Evolutionary conservation across 805 yeast genomes (phyloP).

Genomic region (Ogataea trehalophila): DNA sequence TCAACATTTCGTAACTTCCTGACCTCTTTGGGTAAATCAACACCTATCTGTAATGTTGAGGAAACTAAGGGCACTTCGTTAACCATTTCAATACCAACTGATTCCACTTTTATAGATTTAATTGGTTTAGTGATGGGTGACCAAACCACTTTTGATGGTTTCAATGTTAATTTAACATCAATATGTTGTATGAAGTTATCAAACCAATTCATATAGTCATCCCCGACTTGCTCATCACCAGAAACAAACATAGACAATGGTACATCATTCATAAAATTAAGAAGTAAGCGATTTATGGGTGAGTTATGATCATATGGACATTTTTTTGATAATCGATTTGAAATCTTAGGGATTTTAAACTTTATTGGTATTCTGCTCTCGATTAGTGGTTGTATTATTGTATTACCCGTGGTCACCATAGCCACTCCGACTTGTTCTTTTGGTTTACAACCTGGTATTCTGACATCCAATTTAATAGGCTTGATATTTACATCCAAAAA

Average conservation of each 20-base stretch:
- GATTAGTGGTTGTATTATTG: background rate
- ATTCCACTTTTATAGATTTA: slow-evolving; percentile 1
- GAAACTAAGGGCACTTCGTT: slow-evolving; percentile 6
- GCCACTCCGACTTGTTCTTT: background rate
- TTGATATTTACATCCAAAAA: background rate
- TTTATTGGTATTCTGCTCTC: slow-evolving; percentile 1
- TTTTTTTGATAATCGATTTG: slow-evolving; percentile 1
- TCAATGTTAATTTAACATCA: background rate
- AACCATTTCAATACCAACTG: slow-evolving; percentile 3
- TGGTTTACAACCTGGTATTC: slow-evolving; percentile 5
- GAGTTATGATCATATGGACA: slow-evolving; percentile 7
- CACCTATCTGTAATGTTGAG: background rate
- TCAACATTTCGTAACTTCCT: background rate
- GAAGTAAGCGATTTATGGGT: slow-evolving; percentile 5
- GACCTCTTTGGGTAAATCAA: slow-evolving; percentile 4
- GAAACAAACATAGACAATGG: slow-evolving; percentile 1
- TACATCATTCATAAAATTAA: slow-evolving; percentile 1
- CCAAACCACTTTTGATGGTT: background rate
- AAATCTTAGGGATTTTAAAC: slow-evolving; percentile 8
- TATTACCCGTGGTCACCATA: background rate
- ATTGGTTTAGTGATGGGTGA: slow-evolving; percentile 2
- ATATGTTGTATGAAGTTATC: slow-evolving; percentile 2
- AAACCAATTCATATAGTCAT: slow-evolving; percentile 6
- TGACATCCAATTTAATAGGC: slow-evolving; percentile 6
- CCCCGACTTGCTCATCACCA: slow-evolving; percentile 1